These are phyloP conservation scores for Cryptosporidium ryanae DNA, from an alignment of 169 alveolate species.

Conservation along the genomic window DNA sequence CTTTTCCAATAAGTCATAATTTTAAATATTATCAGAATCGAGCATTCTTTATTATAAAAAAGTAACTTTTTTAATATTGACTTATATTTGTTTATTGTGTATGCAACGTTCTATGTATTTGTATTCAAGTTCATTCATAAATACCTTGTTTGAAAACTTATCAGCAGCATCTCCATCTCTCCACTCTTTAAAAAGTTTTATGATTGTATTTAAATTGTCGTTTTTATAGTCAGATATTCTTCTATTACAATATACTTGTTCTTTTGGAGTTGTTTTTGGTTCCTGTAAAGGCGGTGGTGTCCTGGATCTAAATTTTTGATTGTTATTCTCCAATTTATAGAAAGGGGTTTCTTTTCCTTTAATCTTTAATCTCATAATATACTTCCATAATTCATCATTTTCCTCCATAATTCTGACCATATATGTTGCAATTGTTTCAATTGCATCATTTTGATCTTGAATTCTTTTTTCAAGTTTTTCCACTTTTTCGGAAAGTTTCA, in stretches of 20 bases:
- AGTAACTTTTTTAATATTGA: too few species aligned
- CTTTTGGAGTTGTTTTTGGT: slow-evolving; percentile 9
- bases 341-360: slow-evolving; percentile 3
- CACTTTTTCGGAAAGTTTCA: slow-evolving; percentile 20
- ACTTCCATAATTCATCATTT: slow-evolving; percentile 62
- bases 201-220: too few species aligned
- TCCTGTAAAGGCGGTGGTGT: slow-evolving; percentile 65
- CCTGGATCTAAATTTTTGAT: slow-evolving; percentile 42
- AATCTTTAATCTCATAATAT: not conserved
- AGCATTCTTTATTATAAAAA: too few species aligned
- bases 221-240: too few species aligned
- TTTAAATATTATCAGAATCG: too few species aligned
- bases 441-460: slow-evolving; percentile 67
- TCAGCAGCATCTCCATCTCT: too few species aligned
- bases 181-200: too few species aligned
- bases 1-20: too few species aligned
- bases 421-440: slow-evolving; percentile 31
- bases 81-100: too few species aligned
- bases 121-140: too few species aligned
- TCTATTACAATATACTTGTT: not conserved
- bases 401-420: slow-evolving; percentile 45
- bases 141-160: too few species aligned
- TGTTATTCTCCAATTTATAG: not conserved
- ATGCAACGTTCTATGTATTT: too few species aligned
- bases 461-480: slow-evolving; percentile 21